Percentiles rank a stretch among this genome's conserved stretches.
These are phyloP conservation scores for Trichocladium antarcticum DNA, from an alignment of 495 filamentous ascomycete genomes.

Conservation along the genomic window DNA sequence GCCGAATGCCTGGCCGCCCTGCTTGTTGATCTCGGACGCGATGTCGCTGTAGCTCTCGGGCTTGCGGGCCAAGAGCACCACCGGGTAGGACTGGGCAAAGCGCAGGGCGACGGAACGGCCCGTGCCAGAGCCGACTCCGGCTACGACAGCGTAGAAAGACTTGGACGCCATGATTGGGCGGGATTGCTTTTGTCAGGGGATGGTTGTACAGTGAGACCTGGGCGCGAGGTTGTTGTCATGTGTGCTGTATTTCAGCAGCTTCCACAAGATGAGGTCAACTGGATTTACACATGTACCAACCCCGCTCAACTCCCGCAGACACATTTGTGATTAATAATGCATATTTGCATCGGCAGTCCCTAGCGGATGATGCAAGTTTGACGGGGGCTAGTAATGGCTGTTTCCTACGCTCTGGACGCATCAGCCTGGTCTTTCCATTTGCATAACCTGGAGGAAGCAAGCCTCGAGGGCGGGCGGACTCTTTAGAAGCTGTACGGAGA, in stretches of 20 bases:
- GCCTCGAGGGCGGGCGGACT: too few species aligned
- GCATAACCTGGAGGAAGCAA: too few species aligned
- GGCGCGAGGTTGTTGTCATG: not conserved
- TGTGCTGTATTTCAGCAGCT: too few species aligned
- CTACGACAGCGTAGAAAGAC: constrained; percentile 55
- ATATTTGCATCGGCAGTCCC: not conserved
- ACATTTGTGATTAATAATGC: constrained; percentile 14
- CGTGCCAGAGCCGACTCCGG: constrained; percentile 64
- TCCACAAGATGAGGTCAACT: too few species aligned
- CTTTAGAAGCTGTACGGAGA: too few species aligned
- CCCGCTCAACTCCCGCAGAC: too few species aligned
- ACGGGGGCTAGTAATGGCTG: not conserved
- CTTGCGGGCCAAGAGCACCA: constrained; percentile 63
- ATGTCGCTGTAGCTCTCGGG: constrained; percentile 53
- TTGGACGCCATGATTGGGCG: constrained; percentile 29
- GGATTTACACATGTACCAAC: too few species aligned
- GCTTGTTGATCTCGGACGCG: constrained; percentile 60
- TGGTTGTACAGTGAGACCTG: not conserved
- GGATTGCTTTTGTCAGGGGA: not conserved
- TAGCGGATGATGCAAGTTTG: constrained; percentile 6
- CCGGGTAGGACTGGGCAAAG: constrained; percentile 63
- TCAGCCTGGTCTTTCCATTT: not conserved
- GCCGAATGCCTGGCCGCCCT: constrained; percentile 63
- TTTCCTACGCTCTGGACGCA: not conserved
- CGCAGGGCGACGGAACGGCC: constrained; percentile 47